Conservation (phyloP, 148 eudicot genomes). For the Euryodendron excelsum region DNA sequence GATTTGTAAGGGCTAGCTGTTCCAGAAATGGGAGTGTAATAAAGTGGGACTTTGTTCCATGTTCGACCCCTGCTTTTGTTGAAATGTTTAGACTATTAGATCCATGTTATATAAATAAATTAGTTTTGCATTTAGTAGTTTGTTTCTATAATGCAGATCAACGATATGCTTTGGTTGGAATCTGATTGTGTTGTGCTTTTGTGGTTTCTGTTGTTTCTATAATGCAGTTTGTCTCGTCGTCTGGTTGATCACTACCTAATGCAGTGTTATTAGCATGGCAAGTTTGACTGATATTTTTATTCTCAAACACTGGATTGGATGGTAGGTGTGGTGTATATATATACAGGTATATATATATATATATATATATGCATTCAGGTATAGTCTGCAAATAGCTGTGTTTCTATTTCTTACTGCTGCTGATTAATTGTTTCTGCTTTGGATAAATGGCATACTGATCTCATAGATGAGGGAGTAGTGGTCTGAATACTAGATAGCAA, state of each 20-base stretch:
- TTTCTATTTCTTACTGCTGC: no score
- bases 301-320: no score
- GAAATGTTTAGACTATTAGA: slow-evolving; percentile 10
- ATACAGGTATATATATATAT: no score
- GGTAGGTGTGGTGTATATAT: no score
- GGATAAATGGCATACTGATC: no score
- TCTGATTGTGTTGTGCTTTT: neutral
- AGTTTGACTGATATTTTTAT: no score
- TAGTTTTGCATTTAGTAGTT: slow-evolving; percentile 1
- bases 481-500: no score
- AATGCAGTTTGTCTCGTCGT: neutral
- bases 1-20: neutral
- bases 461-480: no score
- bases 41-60: slow-evolving; percentile 12
- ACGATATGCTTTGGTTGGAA: slow-evolving; percentile 11
- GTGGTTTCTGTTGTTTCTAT: neutral
- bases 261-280: no score
- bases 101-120: slow-evolving; percentile 14
- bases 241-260: neutral
- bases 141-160: neutral
- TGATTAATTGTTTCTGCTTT: no score
- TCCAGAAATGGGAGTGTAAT: slow-evolving; percentile 3
- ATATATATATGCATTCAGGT: no score
- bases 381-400: no score
- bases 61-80: slow-evolving; percentile 9